Conservation (phyloP, 352 stramenopile species). For the Pythium coloratum region DNA sequence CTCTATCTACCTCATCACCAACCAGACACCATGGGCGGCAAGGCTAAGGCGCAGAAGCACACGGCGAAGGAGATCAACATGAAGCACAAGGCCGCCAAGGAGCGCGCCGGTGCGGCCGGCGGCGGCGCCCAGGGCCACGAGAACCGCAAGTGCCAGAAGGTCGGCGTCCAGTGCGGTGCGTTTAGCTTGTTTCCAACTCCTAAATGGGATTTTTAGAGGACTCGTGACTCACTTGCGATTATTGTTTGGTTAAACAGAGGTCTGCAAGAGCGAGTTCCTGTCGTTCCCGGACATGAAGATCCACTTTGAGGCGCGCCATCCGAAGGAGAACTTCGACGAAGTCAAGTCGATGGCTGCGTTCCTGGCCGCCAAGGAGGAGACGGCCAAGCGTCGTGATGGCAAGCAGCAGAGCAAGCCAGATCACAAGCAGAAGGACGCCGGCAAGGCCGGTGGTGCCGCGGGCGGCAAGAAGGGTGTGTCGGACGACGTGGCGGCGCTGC, state of each 20-base stretch:
- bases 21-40: constrained; percentile 4
- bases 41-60: constrained; percentile 6
- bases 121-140: background rate
- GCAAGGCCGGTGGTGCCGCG: background rate
- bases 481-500: constrained; percentile 1
- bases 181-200: background rate
- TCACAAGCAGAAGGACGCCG: constrained; percentile 3
- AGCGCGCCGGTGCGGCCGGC: constrained; percentile 2
- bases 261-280: constrained; percentile 5
- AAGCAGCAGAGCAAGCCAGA: constrained; percentile 7
- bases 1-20: background rate
- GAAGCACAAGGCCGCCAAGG: constrained; percentile 3
- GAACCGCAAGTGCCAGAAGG: constrained; percentile 8
- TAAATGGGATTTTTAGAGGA: too few species aligned
- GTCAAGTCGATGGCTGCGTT: constrained; percentile 1
- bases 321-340: constrained; percentile 4
- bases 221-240: background rate
- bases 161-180: constrained; percentile 6
- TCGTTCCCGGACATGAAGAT: constrained; percentile 9
- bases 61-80: constrained; percentile 7
- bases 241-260: background rate
- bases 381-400: background rate
- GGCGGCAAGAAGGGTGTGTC: background rate
- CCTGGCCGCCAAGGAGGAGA: constrained; percentile 2
- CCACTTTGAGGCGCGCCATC: constrained; percentile 5